Evolutionary conservation across 805 yeast genomes (phyloP), one percentile per base, ranked within the genome.

Genomic region (Metschnikowia lachancei): DNA sequence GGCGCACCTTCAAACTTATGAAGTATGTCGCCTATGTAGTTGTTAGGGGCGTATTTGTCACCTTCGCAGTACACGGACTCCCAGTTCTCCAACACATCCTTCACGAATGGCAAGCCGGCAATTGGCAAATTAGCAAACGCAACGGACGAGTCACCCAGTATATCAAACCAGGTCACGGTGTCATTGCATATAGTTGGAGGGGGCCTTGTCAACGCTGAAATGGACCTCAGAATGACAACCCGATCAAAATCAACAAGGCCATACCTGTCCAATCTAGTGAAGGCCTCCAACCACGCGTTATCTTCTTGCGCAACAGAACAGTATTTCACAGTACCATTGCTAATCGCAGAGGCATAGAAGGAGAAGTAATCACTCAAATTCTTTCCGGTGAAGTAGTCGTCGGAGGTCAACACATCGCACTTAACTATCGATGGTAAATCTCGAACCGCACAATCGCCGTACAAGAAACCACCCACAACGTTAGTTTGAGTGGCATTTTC

Each of bases 301-400:
- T 82, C 87, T 62, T 82, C 87, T 62, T 81, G 85, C 45, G 83
- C 84, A 37, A 84, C 75, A 35, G 81, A 60, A 61, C 85, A 79
- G 67, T 80, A 82, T 12, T 62, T 65, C 17, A 78, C 84, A 30
- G 82, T 70, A 44, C 81, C 82, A 57, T 82, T 82, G 53, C 85
- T 76, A 59, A 81, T 61, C 50, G 79, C 53, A 13, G 54, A 51
- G 31, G 83, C 71, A 57, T 66, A 75, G 60, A 70, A 69, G 20
- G 72, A 60, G 57, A 79, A 78, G 55, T 79, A 67, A 55, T 77
- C 75, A 48, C 73, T 75, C 54, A 82, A 69, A 12, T 62, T 61
- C 39, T 69, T 63, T 49, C 87, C 87, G 37, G 73, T 67, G 74
- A 75, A 82, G 69, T 80, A 81, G 51, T 69, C 75, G 61, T 82